Base-by-base conservation (phyloP, 768 basidiomycete genomes). In the Boletus pseudopeckii region DNA sequence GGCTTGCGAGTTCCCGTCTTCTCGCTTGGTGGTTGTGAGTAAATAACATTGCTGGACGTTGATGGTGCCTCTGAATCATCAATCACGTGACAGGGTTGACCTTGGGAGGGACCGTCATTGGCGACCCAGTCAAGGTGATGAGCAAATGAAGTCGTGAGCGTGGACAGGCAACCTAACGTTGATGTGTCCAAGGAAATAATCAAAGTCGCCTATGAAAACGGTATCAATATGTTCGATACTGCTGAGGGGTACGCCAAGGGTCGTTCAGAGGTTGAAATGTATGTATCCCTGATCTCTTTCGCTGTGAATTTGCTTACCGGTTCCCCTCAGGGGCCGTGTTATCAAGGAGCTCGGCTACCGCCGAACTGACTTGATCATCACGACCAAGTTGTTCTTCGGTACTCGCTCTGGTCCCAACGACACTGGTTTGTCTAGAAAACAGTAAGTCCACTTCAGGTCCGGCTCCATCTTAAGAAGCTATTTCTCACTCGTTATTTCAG, bases 381-480 rank as follows among this genome's bases (percentile, higher is more conserved):
- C 79, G 30, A 84, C 81, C 58, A 84, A 84, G 58, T 34, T 84
- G 58, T 84, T 77, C 72, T 83, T 82, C 57, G 83, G 83, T 33
- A 76, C 77, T 28, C 67, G 76, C 32, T 60, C 64, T 17, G 79
- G 79, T 50, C 79, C 77, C 10, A 78, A 77, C 45, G 73, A 73
- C 45, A 64, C 57, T 7, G 73, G 71, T 54, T 52, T 75, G 7
- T 75, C 70, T 13, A 67, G 66, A 48, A 68, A 66, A 52, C 68
- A 70, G 70, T 64, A 1, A 32, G 69, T 58, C 20, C 22, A 28
- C 10, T 20, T 41, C 18, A 14, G n/a, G 5, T 46, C 22, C 22
- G 14, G 17, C n/a, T n/a, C n/a, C n/a, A n/a, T n/a, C n/a, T n/a
- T n/a, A n/a, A 9, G 20, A 26, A 14, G 7, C 7, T 15, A 33